Evolutionary conservation across 768 basidiomycete species (phyloP), one percentile per base, ranked within the genome.

Genomic region (Hortiboletus campestris): DNA sequence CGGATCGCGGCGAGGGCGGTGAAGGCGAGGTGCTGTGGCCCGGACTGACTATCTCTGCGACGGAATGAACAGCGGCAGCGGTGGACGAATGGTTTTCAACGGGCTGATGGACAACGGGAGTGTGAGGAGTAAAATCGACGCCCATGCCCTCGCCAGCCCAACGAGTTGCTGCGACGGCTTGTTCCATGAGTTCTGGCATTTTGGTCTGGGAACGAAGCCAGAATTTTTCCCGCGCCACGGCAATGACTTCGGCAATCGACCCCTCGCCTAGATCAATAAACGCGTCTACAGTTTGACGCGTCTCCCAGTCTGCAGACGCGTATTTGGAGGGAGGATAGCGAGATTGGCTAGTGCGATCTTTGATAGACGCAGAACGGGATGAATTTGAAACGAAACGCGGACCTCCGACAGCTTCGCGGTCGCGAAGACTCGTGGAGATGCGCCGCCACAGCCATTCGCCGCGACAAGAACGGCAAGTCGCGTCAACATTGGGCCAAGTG

Each of bases 231-330:
- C 82, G 76, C 16, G 85, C 85, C 29, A 86, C 69, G 31, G 66
- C 66, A 34, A 89, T 66, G 20, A 90, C 84, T 44, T 88, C 84
- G 42, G 66, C 61, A 55, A 91, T 80, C 7, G 76, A 80, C 20
- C 89, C 89, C 59, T 91, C 89, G 3, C 80, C 87, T 25, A 87
- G 74, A 53, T 90, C 88, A 38, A 90, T 70, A 71, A 88, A 91
- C n/a, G 79, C 79, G 49, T 87, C 86, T 13, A 91, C 77, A 10
- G 78, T 77, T 61, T 84, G 83, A 42, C 85, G 78, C 44, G 82
- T 82, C 67, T 88, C 86, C 85, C 84, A 86, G 61, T 89, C 87
- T 1, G 65, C 62, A 39, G 70, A 62, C 59, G 59, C 62, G 55
- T 69, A 71, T 58, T 67, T 72, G 29, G 58, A 51, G 1, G 55